Base-by-base conservation (phyloP, 2,329 filamentous ascomycete genomes). In the Colletotrichum coccodes region DNA sequence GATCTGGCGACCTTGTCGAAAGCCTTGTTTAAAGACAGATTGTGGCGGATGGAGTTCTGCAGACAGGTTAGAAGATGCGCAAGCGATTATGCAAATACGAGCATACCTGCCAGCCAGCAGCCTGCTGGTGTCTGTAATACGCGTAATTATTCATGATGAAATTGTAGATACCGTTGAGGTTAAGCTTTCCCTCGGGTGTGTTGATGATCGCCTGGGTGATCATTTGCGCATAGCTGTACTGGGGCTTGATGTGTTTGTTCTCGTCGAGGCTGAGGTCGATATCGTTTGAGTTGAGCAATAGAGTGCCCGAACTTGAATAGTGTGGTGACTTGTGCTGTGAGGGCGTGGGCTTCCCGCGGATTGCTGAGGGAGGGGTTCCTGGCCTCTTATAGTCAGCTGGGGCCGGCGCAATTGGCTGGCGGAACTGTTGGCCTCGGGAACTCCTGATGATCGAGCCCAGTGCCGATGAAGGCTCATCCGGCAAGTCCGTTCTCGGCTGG, bases 161-260 rank as follows among this genome's bases (percentile, higher is more conserved):
- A 59, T 90, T 92, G 81, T 99, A 99, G 64, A 99, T 99, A 73
- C 94, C 95, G 75, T 92, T 92, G 54, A 99, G 82, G 3, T 96
- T 98, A 61, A 98, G 86, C 79, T 97, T 97, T 78, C 97, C 92
- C 68, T 97, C 94, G 1, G 90, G 85, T 3, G 92, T 95, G 40
- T 92, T 93, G 72, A 98, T 87, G 71, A 99, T 98, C 1, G 96
- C 96, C 81, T 98, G 96, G 0, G 94, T 96, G 72, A 99, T 99
- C 85, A 99, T 90, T 77, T 97, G 94, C 3, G 96, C 95, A 80
- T 99, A 99, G 79, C 95, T 98, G 79, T 93, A 97, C 52, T 95
- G 93, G 2, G 96, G 97, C 79, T 99, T 99, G 76, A 98, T 89
- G 72, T 98, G 94, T 77, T 93, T 93, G 72, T 95, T 94, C 34